Evolutionary conservation across 192 early-diverging fungal genomes (phyloP), one percentile per base, ranked within the genome.

Genomic region (Backusella morwellensis): DNA sequence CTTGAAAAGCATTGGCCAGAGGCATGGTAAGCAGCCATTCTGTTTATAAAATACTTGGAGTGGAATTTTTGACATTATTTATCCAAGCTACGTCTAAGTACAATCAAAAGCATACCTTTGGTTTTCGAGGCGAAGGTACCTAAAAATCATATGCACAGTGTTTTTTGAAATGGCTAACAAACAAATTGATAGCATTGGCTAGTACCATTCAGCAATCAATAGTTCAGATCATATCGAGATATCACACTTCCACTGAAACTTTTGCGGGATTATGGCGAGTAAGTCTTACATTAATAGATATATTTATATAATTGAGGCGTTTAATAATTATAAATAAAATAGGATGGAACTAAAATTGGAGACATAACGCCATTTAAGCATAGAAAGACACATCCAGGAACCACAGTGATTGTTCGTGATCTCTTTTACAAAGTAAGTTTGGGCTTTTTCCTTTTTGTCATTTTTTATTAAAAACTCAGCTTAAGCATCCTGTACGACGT

Each of bases 71-170:
- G 21, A 32, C 17, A 41, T 54, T n/a, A 12, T 41, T 35, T 38
- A n/a, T 68, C 4, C 47, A 40, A 91, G 89, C 81, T 2, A 91
- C 91, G 0, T 93, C 92, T 26, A 93, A 91, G 74, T 82, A 78
- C 41, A 82, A 82, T 14, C 32, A 75, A 3, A 70, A 83, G 9
- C 75, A 52, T 7, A 88, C 89, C 7, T 91, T 87, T 83, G 92
- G 92, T 7, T 93, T 91, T 54, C 85, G 92, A 6, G 92, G 92
- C n/a, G 91, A 93, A 88, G 91, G 91, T 91, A 76, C 35, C 29
- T 42, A 11, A 40, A 40, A 36, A 26, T 67, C 6, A 19, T 72
- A 38, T 47, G 21, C 19, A 44, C 12, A 23, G n/a, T 75, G 21
- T 38, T 34, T 41, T 50, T 35, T 54, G 34, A 41, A 69, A 42